phyloP scores from a whole-genome alignment of 805 yeast species.

The Candida schatavii region DNA sequence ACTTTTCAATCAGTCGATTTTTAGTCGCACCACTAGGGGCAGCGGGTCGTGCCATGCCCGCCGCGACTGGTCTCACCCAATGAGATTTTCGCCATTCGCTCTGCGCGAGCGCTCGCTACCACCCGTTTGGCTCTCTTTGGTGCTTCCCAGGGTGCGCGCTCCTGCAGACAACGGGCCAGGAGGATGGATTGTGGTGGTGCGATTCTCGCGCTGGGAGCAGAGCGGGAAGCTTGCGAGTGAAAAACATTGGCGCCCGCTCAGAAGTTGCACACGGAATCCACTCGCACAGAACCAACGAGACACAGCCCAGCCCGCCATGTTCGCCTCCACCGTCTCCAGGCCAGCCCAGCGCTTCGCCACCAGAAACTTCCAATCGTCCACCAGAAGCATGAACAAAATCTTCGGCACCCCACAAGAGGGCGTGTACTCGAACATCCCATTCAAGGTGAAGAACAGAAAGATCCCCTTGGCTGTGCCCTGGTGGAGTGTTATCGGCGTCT shows the following conservation, averaged over 20 bases:
- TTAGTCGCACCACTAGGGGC: background rate
- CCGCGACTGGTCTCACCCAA: conserved; percentile 1
- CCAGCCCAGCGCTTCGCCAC: conserved; percentile 8
- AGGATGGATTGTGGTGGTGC: background rate
- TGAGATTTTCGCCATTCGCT: too few species aligned
- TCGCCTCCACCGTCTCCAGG: background rate
- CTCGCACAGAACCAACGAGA: background rate
- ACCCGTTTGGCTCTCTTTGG: too few species aligned
- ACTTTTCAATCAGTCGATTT: conserved; percentile 5
- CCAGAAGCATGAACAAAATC: conserved; percentile 32
- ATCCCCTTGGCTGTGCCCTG: conserved; percentile 83
- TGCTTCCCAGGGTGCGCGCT: too few species aligned
- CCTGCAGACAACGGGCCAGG: background rate
- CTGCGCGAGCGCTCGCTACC: too few species aligned
- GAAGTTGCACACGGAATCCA: too few species aligned
- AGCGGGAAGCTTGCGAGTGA: too few species aligned
- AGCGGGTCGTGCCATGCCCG: conserved; percentile 2
- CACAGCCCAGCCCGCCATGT: background rate
- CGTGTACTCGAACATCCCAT: conserved; percentile 89
- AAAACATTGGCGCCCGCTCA: too few species aligned
- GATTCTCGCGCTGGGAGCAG: background rate
- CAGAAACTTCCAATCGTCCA: conserved; percentile 48
- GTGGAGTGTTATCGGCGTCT: conserved; percentile 66
- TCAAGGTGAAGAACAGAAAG: conserved; percentile 90
- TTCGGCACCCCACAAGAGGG: conserved; percentile 52